Evolutionary conservation across 495 filamentous ascomycete genomes (phyloP).

Genomic region (Beverwykella pulmonaria): DNA sequence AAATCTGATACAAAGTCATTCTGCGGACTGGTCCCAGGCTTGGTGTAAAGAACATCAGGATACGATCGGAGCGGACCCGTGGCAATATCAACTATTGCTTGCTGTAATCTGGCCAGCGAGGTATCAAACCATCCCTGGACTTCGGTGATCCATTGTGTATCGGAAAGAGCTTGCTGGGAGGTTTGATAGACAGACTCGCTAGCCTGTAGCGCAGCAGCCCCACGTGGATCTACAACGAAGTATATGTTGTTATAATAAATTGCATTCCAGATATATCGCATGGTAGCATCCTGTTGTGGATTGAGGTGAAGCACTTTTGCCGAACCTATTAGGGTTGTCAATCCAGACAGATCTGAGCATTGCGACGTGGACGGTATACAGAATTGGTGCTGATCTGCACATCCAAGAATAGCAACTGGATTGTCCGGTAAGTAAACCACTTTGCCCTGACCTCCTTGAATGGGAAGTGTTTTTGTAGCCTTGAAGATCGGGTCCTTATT

Average conservation of each 20-base stretch:
- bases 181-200: neutral
- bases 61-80: neutral
- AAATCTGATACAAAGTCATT: neutral
- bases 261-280: slow-evolving; percentile 3
- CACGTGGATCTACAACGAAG: neutral
- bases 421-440: slow-evolving; percentile 3
- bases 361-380: slow-evolving; percentile 5
- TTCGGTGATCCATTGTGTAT: slow-evolving; percentile 13
- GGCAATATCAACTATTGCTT: slow-evolving; percentile 7
- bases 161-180: neutral
- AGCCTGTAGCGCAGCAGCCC: neutral
- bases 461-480: neutral
- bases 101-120: slow-evolving; percentile 13
- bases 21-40: neutral
- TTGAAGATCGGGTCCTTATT: slow-evolving; percentile 6
- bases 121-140: slow-evolving; percentile 10
- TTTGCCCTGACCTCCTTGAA: neutral
- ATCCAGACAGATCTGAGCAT: neutral
- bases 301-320: neutral
- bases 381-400: slow-evolving; percentile 8
- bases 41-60: neutral
- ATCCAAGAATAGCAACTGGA: neutral
- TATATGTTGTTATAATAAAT: slow-evolving; percentile 4
- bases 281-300: neutral
- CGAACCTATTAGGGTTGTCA: neutral